Conservation (phyloP, 306 rosid genomes). For the Pyrus communis region DNA sequence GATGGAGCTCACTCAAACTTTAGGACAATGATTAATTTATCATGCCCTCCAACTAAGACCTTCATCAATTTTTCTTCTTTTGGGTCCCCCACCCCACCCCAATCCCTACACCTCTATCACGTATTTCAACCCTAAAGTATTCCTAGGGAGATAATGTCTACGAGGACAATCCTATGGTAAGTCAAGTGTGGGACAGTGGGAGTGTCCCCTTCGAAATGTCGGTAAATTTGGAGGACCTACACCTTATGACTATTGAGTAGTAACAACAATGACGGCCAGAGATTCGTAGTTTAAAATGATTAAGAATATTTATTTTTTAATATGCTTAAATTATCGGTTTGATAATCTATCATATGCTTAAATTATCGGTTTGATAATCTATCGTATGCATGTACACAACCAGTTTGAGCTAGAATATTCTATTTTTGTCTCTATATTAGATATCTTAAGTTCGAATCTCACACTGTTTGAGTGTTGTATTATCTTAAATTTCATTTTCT, state of each 20-base stretch:
- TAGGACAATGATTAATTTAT: constrained; percentile 31
- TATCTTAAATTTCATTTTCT: no score
- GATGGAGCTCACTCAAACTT: constrained; percentile 10
- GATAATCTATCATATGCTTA: no score
- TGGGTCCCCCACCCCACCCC: neutral
- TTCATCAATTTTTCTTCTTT: neutral
- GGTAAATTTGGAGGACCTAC: neutral
- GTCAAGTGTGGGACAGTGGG: neutral
- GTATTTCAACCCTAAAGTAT: neutral
- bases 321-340: no score
- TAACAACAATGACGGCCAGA: neutral
- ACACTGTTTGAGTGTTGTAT: no score
- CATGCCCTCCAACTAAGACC: constrained; percentile 42
- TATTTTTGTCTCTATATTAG: no score
- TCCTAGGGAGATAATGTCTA: neutral
- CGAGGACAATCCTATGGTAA: neutral
- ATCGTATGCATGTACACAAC: no score
- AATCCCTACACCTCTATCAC: neutral
- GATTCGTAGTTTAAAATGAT: neutral
- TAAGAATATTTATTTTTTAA: no score
- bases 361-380: no score
- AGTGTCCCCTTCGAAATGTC: neutral
- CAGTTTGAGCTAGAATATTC: no score
- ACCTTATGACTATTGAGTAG: neutral
- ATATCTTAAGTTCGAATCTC: no score